Base-by-base conservation (phyloP, 2,329 filamentous ascomycete species). In the Fonsecaea pugnacius region DNA sequence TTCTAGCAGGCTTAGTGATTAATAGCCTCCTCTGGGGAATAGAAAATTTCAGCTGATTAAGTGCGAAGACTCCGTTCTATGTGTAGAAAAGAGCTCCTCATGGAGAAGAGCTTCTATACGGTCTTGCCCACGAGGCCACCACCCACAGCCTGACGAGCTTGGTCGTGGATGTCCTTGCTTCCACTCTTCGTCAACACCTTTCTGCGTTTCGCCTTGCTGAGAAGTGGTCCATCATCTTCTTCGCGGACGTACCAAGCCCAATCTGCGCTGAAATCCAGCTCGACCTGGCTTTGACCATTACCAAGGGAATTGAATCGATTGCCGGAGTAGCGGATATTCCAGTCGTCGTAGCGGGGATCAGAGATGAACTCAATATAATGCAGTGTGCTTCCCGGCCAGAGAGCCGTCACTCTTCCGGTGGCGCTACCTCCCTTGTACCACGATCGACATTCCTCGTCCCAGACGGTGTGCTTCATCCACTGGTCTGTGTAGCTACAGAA, bases 231-330 rank as follows among this genome's bases (percentile, higher is more conserved):
- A n/a, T n/a, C n/a, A n/a, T n/a, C n/a, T n/a, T n/a, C n/a, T n/a
- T n/a, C n/a, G n/a, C n/a, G n/a, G n/a, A n/a, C n/a, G n/a, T 64
- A 60, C 57, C 55, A 59, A 5, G 53, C 62, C 10, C 48, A n/a
- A 48, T 64, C 33, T 30, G 18, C 50, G n/a, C 55, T 30, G 4
- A 24, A 24, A 35, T 43, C 62, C 30, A 60, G 46, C 35, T 62
- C 60, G 9, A 16, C 18, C 6, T 55, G 35, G 7, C 46, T 63
- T 6, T 56, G 60, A 1, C 80, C 80, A 73, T 81, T 75, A 16
- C 73, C 74, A n/a, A 79, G 70, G 68, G 74, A 79, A 12, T 75
- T 74, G 64, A 76, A 79, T 7, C 74, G 70, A 68, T 79, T 79
- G 64, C 74, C 72, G 10, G 72, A 71, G 66, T 76, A 77, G 40